phyloP scores from a whole-genome alignment of 2,329 filamentous ascomycete species.

The Fusarium sp. region DNA sequence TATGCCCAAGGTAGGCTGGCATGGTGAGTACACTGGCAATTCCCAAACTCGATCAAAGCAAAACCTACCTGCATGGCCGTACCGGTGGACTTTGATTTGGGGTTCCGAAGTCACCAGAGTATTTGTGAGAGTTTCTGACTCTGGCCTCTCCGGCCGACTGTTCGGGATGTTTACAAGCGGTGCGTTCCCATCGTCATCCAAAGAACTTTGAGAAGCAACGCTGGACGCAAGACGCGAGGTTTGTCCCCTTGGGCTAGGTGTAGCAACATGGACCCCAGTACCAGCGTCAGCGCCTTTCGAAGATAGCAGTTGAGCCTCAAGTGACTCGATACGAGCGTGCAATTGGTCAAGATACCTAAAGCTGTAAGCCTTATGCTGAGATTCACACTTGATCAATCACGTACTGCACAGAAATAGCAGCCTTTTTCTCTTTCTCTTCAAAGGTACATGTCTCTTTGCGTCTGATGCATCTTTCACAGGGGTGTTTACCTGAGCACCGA shows the following conservation, averaged over 20 bases:
- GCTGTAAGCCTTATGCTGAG: neutral
- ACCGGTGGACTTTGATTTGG: constrained; percentile 36
- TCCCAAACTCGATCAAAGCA: fast-evolving
- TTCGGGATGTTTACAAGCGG: neutral
- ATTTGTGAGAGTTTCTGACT: constrained; percentile 23
- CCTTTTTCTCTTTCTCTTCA: constrained; percentile 38
- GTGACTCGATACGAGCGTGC: constrained; percentile 27
- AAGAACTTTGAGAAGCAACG: neutral
- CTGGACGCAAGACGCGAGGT: neutral
- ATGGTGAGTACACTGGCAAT: neutral
- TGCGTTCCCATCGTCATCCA: neutral
- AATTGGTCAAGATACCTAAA: constrained; percentile 33
- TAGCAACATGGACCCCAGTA: neutral
- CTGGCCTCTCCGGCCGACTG: neutral
- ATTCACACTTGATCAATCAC: neutral
- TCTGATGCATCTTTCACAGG: constrained; percentile 33
- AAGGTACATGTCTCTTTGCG: constrained; percentile 30
- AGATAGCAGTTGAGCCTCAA: constrained; percentile 20
- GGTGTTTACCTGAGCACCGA: constrained; percentile 32
- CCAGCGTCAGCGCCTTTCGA: neutral
- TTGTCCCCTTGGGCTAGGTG: neutral
- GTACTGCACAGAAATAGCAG: constrained; percentile 25
- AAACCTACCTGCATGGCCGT: constrained; percentile 32
- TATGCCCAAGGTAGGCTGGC: constrained; percentile 35
- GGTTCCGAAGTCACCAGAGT: constrained; percentile 32